Evolutionary conservation across 306 rosid genomes (phyloP).

Genomic region (Elaeagnus macrophylla): DNA sequence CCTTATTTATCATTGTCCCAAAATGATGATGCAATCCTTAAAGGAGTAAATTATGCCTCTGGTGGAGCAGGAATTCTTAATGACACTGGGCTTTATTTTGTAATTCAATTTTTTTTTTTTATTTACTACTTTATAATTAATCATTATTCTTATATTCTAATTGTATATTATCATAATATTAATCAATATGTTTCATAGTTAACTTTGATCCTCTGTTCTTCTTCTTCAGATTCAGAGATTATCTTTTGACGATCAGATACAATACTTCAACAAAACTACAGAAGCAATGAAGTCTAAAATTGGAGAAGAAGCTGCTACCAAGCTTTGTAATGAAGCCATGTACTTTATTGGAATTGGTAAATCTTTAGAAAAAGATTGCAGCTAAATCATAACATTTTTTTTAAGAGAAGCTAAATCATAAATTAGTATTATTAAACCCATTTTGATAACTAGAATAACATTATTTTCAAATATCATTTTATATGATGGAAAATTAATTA

Average conservation of each 20-base stretch:
- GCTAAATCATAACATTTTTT: neutral
- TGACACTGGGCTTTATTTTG: constrained; percentile 78
- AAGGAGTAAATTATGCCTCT: constrained; percentile 78
- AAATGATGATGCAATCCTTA: constrained; percentile 45
- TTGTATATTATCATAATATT: neutral
- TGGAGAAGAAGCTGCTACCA: constrained; percentile 42
- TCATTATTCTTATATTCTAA: neutral
- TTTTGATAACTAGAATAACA: no score
- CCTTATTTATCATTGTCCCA: constrained; percentile 54
- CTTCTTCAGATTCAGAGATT: constrained; percentile 53
- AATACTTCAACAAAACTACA: constrained; percentile 40
- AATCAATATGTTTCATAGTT: neutral
- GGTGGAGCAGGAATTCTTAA: constrained; percentile 93
- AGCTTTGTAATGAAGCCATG: constrained; percentile 52
- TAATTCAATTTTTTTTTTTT: constrained; percentile 23
- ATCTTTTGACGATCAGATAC: constrained; percentile 69
- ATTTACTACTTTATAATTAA: neutral
- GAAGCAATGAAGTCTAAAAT: constrained; percentile 36
- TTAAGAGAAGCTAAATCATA: no score
- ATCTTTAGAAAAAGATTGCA: neutral
- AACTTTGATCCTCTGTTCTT: neutral
- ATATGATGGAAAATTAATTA: no score
- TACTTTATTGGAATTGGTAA: constrained; percentile 80
- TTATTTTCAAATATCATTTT: no score
- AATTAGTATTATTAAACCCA: no score